A percentile compares a stretch with the other conserved stretches of the same genome.
phyloP scores from a whole-genome alignment of 140 eudicot genomes.

The Anethum foeniculum region DNA sequence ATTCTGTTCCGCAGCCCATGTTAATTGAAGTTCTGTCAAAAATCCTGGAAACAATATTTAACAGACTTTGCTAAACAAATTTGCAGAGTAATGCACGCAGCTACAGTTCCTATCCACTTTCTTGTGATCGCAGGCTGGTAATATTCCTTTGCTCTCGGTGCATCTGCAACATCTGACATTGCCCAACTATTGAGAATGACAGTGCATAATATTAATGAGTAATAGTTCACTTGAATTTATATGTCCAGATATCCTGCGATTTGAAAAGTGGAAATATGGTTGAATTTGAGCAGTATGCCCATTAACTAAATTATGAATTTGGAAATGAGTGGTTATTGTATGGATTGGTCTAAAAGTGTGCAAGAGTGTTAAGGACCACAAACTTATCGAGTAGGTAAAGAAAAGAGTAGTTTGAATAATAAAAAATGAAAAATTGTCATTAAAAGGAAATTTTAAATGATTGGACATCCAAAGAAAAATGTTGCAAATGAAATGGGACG shows the following conservation, averaged over 20 bases:
- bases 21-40: background rate
- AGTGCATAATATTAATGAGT: too few relatives aligned
- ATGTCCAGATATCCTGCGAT: background rate
- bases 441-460: background rate
- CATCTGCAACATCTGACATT: background rate
- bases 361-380: background rate
- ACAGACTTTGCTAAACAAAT: slow-evolving; percentile 15
- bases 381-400: background rate
- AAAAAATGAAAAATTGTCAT: background rate
- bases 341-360: background rate
- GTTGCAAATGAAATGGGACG: background rate
- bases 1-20: background rate
- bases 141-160: slow-evolving; percentile 5
- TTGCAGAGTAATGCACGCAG: slow-evolving; percentile 86
- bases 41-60: background rate
- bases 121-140: slow-evolving; percentile 99
- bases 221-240: background rate
- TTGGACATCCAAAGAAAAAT: background rate
- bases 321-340: background rate
- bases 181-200: background rate
- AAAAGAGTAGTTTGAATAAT: background rate
- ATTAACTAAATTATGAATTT: background rate
- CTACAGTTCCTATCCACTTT: slow-evolving; percentile 82
- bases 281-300: background rate
- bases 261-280: background rate